Base-by-base conservation (phyloP, 106 monocot genomes). In the Hemerocallis citrina region DNA sequence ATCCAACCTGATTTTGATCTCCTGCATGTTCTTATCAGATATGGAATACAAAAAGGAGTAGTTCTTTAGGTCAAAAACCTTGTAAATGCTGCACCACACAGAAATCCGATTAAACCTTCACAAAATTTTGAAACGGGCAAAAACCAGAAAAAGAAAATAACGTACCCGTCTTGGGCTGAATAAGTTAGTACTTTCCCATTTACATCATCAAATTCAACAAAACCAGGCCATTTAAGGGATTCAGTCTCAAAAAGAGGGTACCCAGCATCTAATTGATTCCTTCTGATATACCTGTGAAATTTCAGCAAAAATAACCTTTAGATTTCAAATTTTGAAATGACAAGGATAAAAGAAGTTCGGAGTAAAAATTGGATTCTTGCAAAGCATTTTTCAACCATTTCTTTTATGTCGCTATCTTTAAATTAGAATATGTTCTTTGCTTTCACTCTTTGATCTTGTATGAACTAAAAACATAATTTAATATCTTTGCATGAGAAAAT, bases 181-280 rank as follows among this genome's bases (percentile, higher is more conserved):
- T 88, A 88, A 2, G 89, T 89, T 14, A 89, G 74, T 37, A 89
- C 89, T 77, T 89, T 89, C 19, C 80, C 84, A 72, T 89, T 89
- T 34, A 89, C 89, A 80, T 89, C 88, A 60, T 88, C 88, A 68
- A 89, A 89, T 66, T 89, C 89, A 6, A 89, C 89, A 75, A 89
- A 89, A 69, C 89, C 89, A 55, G 88, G 83, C 88, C 88, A 88
- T 29, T 83, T 88, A 9, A 88, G 83, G 15, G 88, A 88, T 48
- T 89, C 84, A 7, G 80, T 72, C 74, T 84, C 84, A 68, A 84
- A 89, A 55, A 89, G 84, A 51, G 84, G 77, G 51, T 57, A 84
- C 33, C 89, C 89, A 56, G 89, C 84, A 77, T 84, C 80, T 38
- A 89, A 68, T 34, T 75, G 73, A 47, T 89, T 89, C 67, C 84